Percentiles rank a stretch among this genome's conserved stretches.
phyloP scores from a whole-genome alignment of 305 asterid species.

The Fraxinus paxiana region DNA sequence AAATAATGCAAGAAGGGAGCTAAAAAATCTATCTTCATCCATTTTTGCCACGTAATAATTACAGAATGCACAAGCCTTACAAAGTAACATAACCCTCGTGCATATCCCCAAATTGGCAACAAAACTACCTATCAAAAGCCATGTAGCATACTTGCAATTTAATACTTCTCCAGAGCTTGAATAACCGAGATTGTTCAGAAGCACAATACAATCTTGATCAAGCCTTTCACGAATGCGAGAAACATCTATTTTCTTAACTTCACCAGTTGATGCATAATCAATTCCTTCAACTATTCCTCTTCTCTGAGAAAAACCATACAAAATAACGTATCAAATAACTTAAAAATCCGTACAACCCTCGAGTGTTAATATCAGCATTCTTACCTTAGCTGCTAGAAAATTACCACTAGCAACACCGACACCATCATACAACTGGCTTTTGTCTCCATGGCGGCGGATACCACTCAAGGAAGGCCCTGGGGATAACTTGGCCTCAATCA shows the following conservation, averaged over 20 bases:
- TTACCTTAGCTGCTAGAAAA: constrained; percentile 85
- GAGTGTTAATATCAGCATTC: background rate
- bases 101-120: constrained; percentile 36
- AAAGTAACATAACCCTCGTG: constrained; percentile 19
- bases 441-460: constrained; percentile 81
- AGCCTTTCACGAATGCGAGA: constrained; percentile 79
- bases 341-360: background rate
- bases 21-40: background rate
- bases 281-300: constrained; percentile 93
- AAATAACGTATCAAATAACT: background rate
- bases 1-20: constrained; percentile 16
- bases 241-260: constrained; percentile 89
- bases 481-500: constrained; percentile 83
- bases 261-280: constrained; percentile 89
- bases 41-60: background rate
- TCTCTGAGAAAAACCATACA: constrained; percentile 49
- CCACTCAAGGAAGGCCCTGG: constrained; percentile 91
- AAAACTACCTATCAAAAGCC: constrained; percentile 53
- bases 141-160: constrained; percentile 95
- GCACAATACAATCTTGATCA: constrained; percentile 66
- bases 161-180: constrained; percentile 96
- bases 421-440: constrained; percentile 66
- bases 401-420: constrained; percentile 85
- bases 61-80: constrained; percentile 5
- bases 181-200: constrained; percentile 82